Conservation (phyloP, 164 flowering plant species). For the Nymphaea colorata region DNA sequence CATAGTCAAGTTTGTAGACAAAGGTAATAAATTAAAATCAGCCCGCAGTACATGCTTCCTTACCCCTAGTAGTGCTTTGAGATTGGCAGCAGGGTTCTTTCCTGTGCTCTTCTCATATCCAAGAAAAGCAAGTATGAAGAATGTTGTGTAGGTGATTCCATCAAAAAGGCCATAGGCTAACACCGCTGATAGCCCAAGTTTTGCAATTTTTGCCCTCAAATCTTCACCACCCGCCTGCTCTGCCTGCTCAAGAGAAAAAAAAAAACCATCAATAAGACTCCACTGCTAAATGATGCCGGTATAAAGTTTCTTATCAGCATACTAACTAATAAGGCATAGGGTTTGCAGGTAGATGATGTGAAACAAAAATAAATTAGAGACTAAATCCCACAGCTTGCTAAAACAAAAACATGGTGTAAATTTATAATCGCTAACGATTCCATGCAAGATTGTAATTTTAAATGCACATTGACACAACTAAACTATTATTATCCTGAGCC, state of each 20-base stretch:
- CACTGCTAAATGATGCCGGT: not conserved
- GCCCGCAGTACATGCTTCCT: not conserved
- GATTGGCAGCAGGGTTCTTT: constrained; percentile 30
- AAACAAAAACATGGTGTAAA: no score
- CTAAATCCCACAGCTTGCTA: no score
- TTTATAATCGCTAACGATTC: no score
- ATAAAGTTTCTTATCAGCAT: no score
- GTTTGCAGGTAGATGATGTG: no score
- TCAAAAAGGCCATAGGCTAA: constrained; percentile 15
- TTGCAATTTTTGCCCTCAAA: constrained; percentile 15
- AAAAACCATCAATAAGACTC: not conserved
- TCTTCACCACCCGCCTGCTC: constrained; percentile 6
- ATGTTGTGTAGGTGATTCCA: constrained; percentile 19
- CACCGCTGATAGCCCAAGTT: constrained; percentile 18
- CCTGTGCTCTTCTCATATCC: constrained; percentile 36
- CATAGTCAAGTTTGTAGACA: no score
- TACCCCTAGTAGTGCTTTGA: constrained; percentile 27
- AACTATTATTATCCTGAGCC: no score
- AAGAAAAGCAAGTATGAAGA: constrained; percentile 28
- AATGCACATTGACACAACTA: no score
- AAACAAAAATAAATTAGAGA: no score
- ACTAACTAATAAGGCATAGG: no score
- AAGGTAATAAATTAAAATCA: no score
- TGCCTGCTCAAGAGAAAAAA: constrained; percentile 1
- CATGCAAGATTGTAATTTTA: no score